Percentiles rank a stretch among this genome's conserved stretches.
Conservation (phyloP, 2,329 filamentous ascomycete genomes). For the Neonectria punicea region DNA sequence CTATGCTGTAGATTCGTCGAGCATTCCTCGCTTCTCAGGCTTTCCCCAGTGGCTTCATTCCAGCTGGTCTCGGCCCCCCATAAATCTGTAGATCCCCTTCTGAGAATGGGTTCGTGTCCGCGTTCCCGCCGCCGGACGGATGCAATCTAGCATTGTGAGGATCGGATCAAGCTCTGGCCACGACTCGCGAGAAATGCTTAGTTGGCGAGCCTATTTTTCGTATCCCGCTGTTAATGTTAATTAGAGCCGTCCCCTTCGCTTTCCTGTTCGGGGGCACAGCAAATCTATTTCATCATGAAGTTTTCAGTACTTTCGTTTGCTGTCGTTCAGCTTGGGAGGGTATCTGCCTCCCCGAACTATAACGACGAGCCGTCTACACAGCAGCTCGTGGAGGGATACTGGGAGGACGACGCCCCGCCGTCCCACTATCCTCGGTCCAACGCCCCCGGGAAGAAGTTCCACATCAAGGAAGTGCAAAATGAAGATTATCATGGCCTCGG, state of each 20-base stretch:
- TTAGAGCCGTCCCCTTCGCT: background rate
- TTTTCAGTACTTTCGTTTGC: constrained; percentile 1
- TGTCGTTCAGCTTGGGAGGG: constrained; percentile 10
- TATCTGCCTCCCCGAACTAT: background rate
- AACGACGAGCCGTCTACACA: background rate
- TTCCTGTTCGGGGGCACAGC: background rate
- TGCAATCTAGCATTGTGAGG: background rate
- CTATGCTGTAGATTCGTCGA: background rate
- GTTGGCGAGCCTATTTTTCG: background rate
- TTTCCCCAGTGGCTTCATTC: background rate
- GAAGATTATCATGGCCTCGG: constrained; percentile 46
- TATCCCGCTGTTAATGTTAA: background rate
- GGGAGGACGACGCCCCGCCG: constrained; percentile 17
- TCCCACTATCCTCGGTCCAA: constrained; percentile 19
- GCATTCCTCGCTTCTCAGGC: background rate
- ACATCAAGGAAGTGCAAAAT: constrained; percentile 50
- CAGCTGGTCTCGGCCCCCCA: background rate
- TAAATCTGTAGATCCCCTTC: background rate
- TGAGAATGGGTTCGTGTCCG: background rate
- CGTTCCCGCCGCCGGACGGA: background rate
- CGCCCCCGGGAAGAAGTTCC: constrained; percentile 37
- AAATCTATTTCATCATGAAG: constrained; percentile 22
- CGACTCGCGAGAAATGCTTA: background rate
- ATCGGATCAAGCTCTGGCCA: background rate
- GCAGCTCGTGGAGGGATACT: constrained; percentile 9